Percentiles rank a stretch among this genome's conserved stretches.
Conservation (phyloP, 2,329 filamentous ascomycete species). For the Colletotrichum gloeosporioides region DNA sequence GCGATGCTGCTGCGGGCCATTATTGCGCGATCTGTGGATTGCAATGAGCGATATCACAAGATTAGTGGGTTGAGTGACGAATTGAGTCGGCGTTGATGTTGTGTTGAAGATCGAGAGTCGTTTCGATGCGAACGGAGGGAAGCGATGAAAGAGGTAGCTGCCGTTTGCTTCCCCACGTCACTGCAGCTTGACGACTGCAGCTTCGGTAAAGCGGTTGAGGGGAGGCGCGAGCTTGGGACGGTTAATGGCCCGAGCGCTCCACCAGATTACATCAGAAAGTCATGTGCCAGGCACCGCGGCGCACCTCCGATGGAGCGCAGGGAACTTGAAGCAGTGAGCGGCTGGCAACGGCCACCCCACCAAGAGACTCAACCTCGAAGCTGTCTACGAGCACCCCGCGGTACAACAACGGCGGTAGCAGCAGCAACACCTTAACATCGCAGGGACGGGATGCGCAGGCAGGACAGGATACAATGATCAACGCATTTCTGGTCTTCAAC, state of each 20-base stretch:
- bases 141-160: not conserved
- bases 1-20: constrained; percentile 38
- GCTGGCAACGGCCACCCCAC: constrained; percentile 9
- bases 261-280: constrained; percentile 18
- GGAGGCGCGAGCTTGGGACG: not conserved
- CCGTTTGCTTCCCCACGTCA: constrained; percentile 19
- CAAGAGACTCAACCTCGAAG: not conserved
- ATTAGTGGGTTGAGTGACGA: not conserved
- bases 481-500: constrained; percentile 98
- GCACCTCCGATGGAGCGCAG: not conserved
- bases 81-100: not conserved
- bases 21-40: not conserved
- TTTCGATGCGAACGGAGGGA: not conserved
- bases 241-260: rapidly evolving
- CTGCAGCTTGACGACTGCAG: constrained; percentile 1
- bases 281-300: constrained; percentile 12
- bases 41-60: not conserved
- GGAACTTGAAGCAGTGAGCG: not conserved
- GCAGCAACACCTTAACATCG: not conserved
- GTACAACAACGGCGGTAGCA: not conserved
- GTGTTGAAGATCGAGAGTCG: not conserved
- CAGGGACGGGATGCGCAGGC: constrained; percentile 25
- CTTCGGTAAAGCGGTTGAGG: not conserved
- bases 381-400: not conserved
- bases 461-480: constrained; percentile 76